These are phyloP conservation scores for Lasiosphaeriaceae sp. DNA, from an alignment of 495 filamentous ascomycete species.

Conservation along the genomic window DNA sequence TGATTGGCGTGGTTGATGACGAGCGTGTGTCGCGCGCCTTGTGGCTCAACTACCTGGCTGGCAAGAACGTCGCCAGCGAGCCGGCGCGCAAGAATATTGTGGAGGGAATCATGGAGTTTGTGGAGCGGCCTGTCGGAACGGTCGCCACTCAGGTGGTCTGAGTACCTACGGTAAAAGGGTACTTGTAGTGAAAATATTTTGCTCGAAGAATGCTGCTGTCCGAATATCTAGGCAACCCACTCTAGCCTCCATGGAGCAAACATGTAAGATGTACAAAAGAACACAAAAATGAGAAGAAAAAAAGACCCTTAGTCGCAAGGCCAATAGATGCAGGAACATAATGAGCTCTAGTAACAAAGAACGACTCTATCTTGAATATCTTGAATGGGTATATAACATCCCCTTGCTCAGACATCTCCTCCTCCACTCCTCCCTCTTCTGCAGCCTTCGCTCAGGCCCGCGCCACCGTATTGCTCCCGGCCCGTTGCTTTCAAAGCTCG, in stretches of 20 bases:
- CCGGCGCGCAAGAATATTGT: conserved; percentile 75
- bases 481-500: background rate
- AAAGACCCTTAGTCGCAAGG: background rate
- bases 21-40: conserved; percentile 75
- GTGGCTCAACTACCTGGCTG: conserved; percentile 88
- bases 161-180: background rate
- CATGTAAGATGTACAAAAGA: background rate
- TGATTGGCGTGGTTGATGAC: conserved; percentile 67
- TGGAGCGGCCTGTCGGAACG: conserved; percentile 83
- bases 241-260: background rate
- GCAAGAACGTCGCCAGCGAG: conserved; percentile 82
- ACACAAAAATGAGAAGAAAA: background rate
- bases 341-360: no score
- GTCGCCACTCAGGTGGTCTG: conserved; percentile 66
- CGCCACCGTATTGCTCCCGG: background rate
- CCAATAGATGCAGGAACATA: background rate
- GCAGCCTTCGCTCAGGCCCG: no score
- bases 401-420: no score
- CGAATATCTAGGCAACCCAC: no score
- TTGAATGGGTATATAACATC: no score
- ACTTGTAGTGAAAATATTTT: no score
- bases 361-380: no score
- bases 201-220: no score
- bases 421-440: no score
- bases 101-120: conserved; percentile 81